Evolutionary conservation across 2,329 filamentous ascomycete genomes (phyloP).

Genomic region (Apiospora sp.): DNA sequence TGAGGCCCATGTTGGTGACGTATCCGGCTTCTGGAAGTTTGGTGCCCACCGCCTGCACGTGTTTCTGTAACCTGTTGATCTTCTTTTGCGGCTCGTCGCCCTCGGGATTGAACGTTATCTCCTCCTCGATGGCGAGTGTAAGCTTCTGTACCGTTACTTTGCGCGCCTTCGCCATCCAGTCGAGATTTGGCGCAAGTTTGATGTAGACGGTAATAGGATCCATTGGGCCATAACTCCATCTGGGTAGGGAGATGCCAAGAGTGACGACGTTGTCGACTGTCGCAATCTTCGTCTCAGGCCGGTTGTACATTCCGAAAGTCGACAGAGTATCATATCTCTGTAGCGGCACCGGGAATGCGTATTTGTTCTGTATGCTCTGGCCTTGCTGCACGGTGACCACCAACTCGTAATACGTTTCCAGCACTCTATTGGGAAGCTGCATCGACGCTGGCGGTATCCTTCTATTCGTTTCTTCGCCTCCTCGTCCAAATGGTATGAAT

Average conservation of each 20-base stretch:
- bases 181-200: slow-evolving; percentile 88
- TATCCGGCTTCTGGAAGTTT: slow-evolving; percentile 92
- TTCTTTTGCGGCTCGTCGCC: slow-evolving; percentile 94
- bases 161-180: slow-evolving; percentile 89
- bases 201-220: slow-evolving; percentile 97
- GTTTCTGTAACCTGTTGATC: slow-evolving; percentile 84
- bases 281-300: slow-evolving; percentile 85
- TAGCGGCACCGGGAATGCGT: slow-evolving; percentile 88
- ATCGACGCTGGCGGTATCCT: slow-evolving; percentile 92
- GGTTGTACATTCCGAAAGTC: slow-evolving; percentile 99
- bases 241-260: slow-evolving; percentile 87
- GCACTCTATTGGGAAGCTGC: slow-evolving; percentile 89
- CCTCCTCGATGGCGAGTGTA: slow-evolving; percentile 92
- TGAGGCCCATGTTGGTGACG: slow-evolving; percentile 88
- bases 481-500: slow-evolving; percentile 94
- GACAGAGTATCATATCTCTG: slow-evolving; percentile 95
- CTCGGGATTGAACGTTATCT: slow-evolving; percentile 98
- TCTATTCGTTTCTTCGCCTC: slow-evolving; percentile 87
- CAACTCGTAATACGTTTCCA: slow-evolving; percentile 96
- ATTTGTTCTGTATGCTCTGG: slow-evolving; percentile 85
- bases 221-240: slow-evolving; percentile 95
- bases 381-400: slow-evolving; percentile 96
- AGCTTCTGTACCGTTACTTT: slow-evolving; percentile 95
- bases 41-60: slow-evolving; percentile 80
- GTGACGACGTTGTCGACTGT: slow-evolving; percentile 92